These are phyloP conservation scores for Massospora cicadina DNA, from an alignment of 371 early-diverging fungal species.

Conservation along the genomic window DNA sequence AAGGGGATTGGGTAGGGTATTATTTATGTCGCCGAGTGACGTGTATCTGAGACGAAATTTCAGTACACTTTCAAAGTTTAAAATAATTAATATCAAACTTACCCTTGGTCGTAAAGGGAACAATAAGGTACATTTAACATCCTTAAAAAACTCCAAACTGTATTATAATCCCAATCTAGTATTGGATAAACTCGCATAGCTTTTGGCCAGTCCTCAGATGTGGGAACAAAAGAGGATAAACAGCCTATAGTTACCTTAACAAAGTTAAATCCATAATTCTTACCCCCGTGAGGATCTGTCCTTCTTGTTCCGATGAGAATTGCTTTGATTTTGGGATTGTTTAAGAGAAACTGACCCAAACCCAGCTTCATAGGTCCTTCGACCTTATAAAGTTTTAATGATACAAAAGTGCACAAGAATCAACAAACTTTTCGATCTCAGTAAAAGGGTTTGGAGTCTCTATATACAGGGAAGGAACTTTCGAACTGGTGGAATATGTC, in stretches of 20 bases:
- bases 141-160: slow-evolving; percentile 69
- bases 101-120: slow-evolving; percentile 75
- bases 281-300: slow-evolving; percentile 80
- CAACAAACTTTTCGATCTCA: slow-evolving; percentile 78
- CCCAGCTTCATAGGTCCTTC: slow-evolving; percentile 65
- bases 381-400: slow-evolving; percentile 39
- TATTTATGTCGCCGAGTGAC: slow-evolving; percentile 73
- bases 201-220: slow-evolving; percentile 81
- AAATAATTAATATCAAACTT: slow-evolving; percentile 17
- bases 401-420: slow-evolving; percentile 39
- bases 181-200: slow-evolving; percentile 88
- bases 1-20: slow-evolving; percentile 74
- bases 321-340: slow-evolving; percentile 40
- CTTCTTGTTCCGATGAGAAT: slow-evolving; percentile 81
- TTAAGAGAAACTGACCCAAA: slow-evolving; percentile 42
- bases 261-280: background rate
- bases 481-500: slow-evolving; percentile 7
- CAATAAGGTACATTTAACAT: slow-evolving; percentile 66
- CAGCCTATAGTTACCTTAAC: slow-evolving; percentile 24
- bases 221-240: slow-evolving; percentile 46
- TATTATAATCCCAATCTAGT: slow-evolving; percentile 72
- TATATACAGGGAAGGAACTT: slow-evolving; percentile 28
- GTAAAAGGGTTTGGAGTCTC: slow-evolving; percentile 56
- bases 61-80: no score
- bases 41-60: slow-evolving; percentile 46